A percentile compares a stretch with the other conserved stretches of the same genome.
These are phyloP conservation scores for Allomyces javanicus DNA, from an alignment of 192 early-diverging fungal genomes.

Conservation along the genomic window DNA sequence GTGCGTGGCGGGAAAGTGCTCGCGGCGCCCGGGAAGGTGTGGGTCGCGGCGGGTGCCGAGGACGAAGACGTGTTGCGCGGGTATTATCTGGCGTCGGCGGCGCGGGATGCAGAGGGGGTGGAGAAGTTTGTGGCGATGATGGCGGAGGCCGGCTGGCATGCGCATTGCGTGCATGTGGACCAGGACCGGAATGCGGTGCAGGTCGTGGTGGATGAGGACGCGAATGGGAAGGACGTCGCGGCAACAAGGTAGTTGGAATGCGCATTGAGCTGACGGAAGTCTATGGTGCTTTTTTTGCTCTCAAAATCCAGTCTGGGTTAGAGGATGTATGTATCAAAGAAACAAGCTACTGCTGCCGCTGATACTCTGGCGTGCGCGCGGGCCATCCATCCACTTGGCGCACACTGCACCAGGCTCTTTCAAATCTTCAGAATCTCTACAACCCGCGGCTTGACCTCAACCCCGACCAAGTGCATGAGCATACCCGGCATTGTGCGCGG, in stretches of 20 bases:
- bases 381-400: too few relatives aligned
- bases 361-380: too few relatives aligned
- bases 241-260: too few relatives aligned
- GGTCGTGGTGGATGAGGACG: neutral
- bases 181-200: neutral
- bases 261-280: too few relatives aligned
- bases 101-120: neutral
- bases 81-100: neutral
- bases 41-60: neutral
- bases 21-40: neutral
- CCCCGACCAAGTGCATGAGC: neutral
- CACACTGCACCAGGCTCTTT: too few relatives aligned
- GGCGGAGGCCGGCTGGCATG: neutral
- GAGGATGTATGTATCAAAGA: too few relatives aligned
- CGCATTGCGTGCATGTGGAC: neutral
- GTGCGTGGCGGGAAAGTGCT: neutral
- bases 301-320: too few relatives aligned
- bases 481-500: neutral
- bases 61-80: neutral
- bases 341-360: too few relatives aligned
- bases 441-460: neutral
- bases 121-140: neutral
- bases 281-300: too few relatives aligned
- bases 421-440: too few relatives aligned
- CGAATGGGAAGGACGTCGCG: too few relatives aligned